Evolutionary conservation across 306 rosid species (phyloP), one percentile per base, ranked within the genome.

Genomic region (Inga leiocalycina): DNA sequence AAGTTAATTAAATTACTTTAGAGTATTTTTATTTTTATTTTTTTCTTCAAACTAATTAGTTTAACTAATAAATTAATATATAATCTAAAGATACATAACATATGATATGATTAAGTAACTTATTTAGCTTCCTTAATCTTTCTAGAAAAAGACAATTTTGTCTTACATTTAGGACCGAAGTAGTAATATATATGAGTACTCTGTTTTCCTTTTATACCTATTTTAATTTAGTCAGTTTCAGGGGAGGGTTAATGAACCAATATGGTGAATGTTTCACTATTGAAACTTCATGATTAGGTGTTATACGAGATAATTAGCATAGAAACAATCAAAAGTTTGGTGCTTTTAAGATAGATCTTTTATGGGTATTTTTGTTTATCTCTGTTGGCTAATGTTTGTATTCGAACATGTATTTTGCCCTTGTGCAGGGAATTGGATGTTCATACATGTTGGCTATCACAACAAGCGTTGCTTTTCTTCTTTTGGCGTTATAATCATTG

Each of bases 371-470:
- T 56, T 11, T n/a, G 34, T 61, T 54, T 41, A 17, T 52, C 37
- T 52, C 11, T 22, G 70, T 22, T 79, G 17, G 41, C 41, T 9
- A 30, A 27, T 43, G 56, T 71, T 71, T 43, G 56, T 71, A 48
- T 71, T 34, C 65, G 77, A 35, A 80, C 77, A 41, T 76, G 24
- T 66, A 57, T 10, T 59, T 59, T 59, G 73, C 76, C 15, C 17
- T 71, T 76, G 52, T 79, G 59, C 92, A 95, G 98, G 91, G 83
- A 12, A 71, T 87, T 80, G 92, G 91, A 34, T 77, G 89, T n/a
- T 89, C 92, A 30, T 85, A 82, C 78, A 45, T 81, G 4, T 84
- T 89, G 98, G 85, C 83, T 45, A 82, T 86, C 54, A 82, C 97
- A 41, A 86, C 84, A 62, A 89, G 94, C 56, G 72, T 75, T 34